Percentiles rank a stretch among this genome's conserved stretches.
Conservation (phyloP, 2,329 filamentous ascomycete genomes). For the Elsinoe necatrix region DNA sequence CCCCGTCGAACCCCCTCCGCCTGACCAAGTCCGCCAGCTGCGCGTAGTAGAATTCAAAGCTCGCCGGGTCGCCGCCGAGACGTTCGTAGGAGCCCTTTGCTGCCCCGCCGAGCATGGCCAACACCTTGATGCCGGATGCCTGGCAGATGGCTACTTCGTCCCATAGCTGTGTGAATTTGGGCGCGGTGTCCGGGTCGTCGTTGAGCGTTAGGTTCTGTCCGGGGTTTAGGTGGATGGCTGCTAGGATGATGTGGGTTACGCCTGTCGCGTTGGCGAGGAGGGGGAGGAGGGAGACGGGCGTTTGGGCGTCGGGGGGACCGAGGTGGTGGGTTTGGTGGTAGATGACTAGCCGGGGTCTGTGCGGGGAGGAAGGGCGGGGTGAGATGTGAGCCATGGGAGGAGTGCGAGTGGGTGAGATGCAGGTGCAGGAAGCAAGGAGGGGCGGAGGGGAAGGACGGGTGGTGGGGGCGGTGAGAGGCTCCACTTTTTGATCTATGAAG, state of each 20-base stretch:
- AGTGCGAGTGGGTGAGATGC: neutral
- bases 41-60: slow-evolving; percentile 64
- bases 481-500: neutral
- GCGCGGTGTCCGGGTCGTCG: slow-evolving; percentile 61
- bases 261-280: slow-evolving; percentile 51
- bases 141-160: slow-evolving; percentile 65
- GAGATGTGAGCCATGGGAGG: slow-evolving; percentile 5
- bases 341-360: slow-evolving; percentile 41
- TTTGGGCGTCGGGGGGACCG: slow-evolving; percentile 33
- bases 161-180: slow-evolving; percentile 65
- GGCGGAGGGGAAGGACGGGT: neutral
- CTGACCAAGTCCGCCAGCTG: slow-evolving; percentile 60
- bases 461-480: neutral
- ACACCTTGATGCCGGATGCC: slow-evolving; percentile 63
- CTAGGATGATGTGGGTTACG: slow-evolving; percentile 75
- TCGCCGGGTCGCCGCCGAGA: slow-evolving; percentile 48
- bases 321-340: slow-evolving; percentile 60
- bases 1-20: slow-evolving; percentile 53
- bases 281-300: slow-evolving; percentile 54
- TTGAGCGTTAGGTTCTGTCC: slow-evolving; percentile 65
- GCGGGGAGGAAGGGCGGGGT: slow-evolving; percentile 21
- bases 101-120: slow-evolving; percentile 83
- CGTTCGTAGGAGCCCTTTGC: slow-evolving; percentile 63
- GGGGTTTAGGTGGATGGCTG: slow-evolving; percentile 74
- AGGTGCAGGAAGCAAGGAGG: neutral